Base-by-base conservation (phyloP, 2,329 filamentous ascomycete genomes). In the Penicillium rolfsii region DNA sequence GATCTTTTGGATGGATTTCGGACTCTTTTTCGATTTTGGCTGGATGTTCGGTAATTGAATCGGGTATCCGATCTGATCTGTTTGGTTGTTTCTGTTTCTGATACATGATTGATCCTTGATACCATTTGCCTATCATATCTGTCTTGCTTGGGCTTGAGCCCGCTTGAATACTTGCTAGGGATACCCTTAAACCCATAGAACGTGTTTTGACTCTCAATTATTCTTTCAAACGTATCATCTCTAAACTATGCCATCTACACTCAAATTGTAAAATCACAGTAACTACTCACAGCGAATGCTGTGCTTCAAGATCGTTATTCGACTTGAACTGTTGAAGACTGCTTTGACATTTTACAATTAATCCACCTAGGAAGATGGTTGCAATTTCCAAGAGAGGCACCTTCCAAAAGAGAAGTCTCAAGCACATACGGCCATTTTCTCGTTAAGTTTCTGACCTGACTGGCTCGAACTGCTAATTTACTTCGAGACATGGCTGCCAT, bases 141-240 rank as follows among this genome's bases (percentile, higher is more conserved):
- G 14, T 45, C n/a, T 55, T 53, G 50, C 50, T 43, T 52, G 58
- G 57, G 30, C 38, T 38, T 60, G 38, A 49, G n/a, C 30, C 14
- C 35, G 36, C 35, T 36, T 40, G 22, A 35, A 57, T 30, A 28
- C 35, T 53, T 56, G 41, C 45, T 63, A 60, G 55, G 63, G 63
- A 65, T 63, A 65, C 61, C 61, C 63, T 65, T 53, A 40, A 57
- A 53, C n/a, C 38, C 60, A 64, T 65, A 65, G 63, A 65, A 33
- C 14, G 60, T 53, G 5, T 59, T 53, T 58, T 63, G 59, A 45
- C 35, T 48, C 26, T 56, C 14, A 22, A 41, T 33, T 14, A 4
- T 4, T 35, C 12, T 2, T 7, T 19, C 30, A 2, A 16, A 9
- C 26, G 11, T n/a, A 28, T 46, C 16, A 3, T 11, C 14, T 46